These are phyloP conservation scores for Erysimum cheiranthoides DNA, from an alignment of 345 rosid species.

Conservation along the genomic window DNA sequence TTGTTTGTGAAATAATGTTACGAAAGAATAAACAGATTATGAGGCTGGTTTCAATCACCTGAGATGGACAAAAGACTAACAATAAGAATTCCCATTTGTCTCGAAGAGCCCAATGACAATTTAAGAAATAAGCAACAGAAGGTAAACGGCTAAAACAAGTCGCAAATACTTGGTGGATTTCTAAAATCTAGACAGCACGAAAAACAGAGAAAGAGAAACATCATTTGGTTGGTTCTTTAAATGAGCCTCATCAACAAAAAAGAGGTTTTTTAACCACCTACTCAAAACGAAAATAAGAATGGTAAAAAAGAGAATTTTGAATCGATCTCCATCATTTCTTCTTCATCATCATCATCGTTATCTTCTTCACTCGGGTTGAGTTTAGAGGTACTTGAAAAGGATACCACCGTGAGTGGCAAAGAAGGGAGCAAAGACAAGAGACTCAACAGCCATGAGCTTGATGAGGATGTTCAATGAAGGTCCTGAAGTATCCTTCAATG, in stretches of 20 bases:
- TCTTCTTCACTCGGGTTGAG: constrained; percentile 32
- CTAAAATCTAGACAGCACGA: constrained; percentile 41
- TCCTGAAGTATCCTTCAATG: constrained; percentile 96
- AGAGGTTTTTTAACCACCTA: constrained; percentile 41
- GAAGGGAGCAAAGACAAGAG: constrained; percentile 95
- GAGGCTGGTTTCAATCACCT: background rate
- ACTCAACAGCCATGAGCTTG: constrained; percentile 98
- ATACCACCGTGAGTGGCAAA: constrained; percentile 95
- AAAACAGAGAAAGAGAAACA: constrained; percentile 28
- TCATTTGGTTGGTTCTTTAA: constrained; percentile 41
- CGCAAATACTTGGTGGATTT: constrained; percentile 44
- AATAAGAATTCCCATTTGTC: background rate
- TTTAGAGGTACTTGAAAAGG: constrained; percentile 76
- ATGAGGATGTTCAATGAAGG: constrained; percentile 97
- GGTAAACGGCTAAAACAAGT: constrained; percentile 36
- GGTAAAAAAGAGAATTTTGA: constrained; percentile 38
- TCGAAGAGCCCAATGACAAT: constrained; percentile 10
- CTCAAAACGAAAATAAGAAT: constrained; percentile 39
- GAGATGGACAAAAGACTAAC: background rate
- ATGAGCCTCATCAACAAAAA: constrained; percentile 43
- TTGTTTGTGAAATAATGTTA: constrained; percentile 3
- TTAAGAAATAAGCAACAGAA: background rate
- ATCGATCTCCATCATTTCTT: constrained; percentile 32
- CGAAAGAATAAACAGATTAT: background rate
- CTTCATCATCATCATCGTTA: constrained; percentile 27